A percentile compares a stretch with the other conserved stretches of the same genome.
Evolutionary conservation across 164 flowering plant genomes (phyloP).

Genomic region (Annona cherimola): DNA sequence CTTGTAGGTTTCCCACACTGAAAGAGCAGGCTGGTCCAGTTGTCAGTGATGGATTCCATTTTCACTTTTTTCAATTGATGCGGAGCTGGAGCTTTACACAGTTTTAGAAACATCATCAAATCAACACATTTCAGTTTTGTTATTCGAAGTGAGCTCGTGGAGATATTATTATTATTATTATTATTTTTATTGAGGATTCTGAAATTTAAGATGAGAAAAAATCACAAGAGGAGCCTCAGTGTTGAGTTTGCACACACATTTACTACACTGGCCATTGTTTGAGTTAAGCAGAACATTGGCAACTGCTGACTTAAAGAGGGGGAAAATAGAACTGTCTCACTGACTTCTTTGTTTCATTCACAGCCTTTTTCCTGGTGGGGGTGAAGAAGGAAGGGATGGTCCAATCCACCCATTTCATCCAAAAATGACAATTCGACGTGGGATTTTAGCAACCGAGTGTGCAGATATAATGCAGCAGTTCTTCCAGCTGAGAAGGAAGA

Average conservation of each 20-base stretch:
- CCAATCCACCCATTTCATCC: constrained; percentile 95
- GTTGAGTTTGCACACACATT: background rate
- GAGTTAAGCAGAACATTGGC: background rate
- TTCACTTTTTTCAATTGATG: too few relatives aligned
- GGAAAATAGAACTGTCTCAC: background rate
- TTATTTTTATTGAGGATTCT: background rate
- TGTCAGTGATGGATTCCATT: background rate
- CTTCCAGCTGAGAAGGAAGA: constrained; percentile 76
- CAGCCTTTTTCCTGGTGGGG: constrained; percentile 75
- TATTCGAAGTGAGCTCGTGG: too few relatives aligned
- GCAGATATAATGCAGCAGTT: constrained; percentile 84
- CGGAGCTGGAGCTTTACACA: too few relatives aligned
- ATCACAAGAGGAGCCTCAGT: background rate
- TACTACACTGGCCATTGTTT: background rate
- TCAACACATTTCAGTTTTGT: too few relatives aligned
- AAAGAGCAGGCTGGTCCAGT: background rate
- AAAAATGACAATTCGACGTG: constrained; percentile 67
- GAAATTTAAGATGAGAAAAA: background rate
- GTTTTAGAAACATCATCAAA: too few relatives aligned
- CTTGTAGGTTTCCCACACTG: background rate
- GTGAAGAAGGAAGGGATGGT: constrained; percentile 32
- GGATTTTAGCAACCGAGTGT: constrained; percentile 69
- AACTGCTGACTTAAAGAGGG: background rate
- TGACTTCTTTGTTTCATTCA: constrained; percentile 8
- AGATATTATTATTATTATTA: too few relatives aligned